These are phyloP conservation scores for Sporothrix schenckii DNA, from an alignment of 2,329 filamentous ascomycete genomes.

Conservation along the genomic window DNA sequence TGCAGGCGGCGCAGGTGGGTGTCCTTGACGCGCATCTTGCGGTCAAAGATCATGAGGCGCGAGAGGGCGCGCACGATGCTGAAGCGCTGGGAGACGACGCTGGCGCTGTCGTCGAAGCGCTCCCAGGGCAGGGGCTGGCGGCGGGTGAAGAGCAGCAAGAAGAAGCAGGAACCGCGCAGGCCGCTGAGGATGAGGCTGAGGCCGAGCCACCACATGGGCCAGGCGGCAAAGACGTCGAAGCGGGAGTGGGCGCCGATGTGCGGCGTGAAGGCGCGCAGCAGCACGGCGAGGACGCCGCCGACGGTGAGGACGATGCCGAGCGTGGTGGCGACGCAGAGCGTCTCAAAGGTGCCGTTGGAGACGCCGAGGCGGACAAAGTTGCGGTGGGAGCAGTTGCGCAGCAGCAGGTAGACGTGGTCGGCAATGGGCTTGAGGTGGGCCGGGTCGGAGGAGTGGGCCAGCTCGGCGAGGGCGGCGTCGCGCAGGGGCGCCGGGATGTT, in stretches of 20 bases:
- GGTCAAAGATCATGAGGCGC: slow-evolving; percentile 53
- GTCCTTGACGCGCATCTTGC: slow-evolving; percentile 52
- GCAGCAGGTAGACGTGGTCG: slow-evolving; percentile 52
- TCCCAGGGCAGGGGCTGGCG: slow-evolving; percentile 54
- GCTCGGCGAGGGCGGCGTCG: slow-evolving; percentile 44
- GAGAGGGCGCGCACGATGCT: slow-evolving; percentile 42
- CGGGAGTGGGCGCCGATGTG: slow-evolving; percentile 46
- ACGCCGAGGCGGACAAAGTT: slow-evolving; percentile 59
- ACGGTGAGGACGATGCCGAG: slow-evolving; percentile 49
- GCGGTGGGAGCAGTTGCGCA: slow-evolving; percentile 54
- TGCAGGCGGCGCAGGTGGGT: slow-evolving; percentile 49
- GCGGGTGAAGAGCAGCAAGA: slow-evolving; percentile 51
- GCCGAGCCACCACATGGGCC: slow-evolving; percentile 53
- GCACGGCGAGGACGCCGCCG: slow-evolving; percentile 47
- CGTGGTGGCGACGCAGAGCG: slow-evolving; percentile 51
- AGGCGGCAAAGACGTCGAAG: slow-evolving; percentile 49
- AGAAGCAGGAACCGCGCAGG: slow-evolving; percentile 53
- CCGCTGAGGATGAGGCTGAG: slow-evolving; percentile 50
- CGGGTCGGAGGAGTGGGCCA: slow-evolving; percentile 46
- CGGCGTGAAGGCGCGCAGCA: slow-evolving; percentile 48
- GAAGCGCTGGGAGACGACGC: slow-evolving; percentile 36
- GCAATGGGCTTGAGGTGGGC: slow-evolving; percentile 48
- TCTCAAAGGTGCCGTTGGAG: slow-evolving; percentile 56
- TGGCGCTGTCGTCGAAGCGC: slow-evolving; percentile 48
- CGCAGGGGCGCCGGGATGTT: slow-evolving; percentile 52